Base-by-base conservation (phyloP, 352 stramenopile genomes). In the Phytopythium delawarense region DNA sequence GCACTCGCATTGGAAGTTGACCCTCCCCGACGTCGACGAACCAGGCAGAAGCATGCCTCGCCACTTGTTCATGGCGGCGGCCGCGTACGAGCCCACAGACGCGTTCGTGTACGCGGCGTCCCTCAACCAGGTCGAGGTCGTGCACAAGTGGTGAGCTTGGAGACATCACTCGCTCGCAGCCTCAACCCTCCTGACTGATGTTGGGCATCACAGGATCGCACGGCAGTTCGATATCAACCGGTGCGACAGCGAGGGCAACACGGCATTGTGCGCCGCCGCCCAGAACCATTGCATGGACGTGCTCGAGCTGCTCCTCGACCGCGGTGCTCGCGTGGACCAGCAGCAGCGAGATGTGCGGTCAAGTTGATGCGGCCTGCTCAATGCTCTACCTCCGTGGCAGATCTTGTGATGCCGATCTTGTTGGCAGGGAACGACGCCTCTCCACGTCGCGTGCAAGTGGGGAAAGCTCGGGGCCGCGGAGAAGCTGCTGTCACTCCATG, bases 31-130 rank as follows among this genome's bases (percentile, higher is more conserved):
- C 15, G 13, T 12, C 53, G 25, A 37, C 53, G 20, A 32, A 7
- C 28, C 28, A 32, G 28, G 28, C 28, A 3, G 28, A 5, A 44
- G 34, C 18, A 60, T 60, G 54, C 25, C 2, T 60, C 23, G 23
- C 15, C 16, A 28, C 23, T 13, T 40, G 37, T 51, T 60, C 25
- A 49, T 51, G 54, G 25, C 39, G 39, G 54, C 62, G 4, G 64
- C 65, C 32, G 66, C 72, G 1, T 83, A 73, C 51, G 60, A 83
- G 37, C 72, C 72, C 7, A 62, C 56, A 16, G 81, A 88, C 53
- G 81, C 81, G 21, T 87, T 89, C 49, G 81, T 88, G 42, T 77
- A 90, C 48, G 81, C 81, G 6, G 78, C 81, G 25, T 87, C 81
- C 7, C 70, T 87, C 20, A 88, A 88, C 59, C 81, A 88, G 70